These are phyloP conservation scores for Globisporangium cylindrosporum DNA, from an alignment of 352 stramenopile genomes.

Conservation along the genomic window DNA sequence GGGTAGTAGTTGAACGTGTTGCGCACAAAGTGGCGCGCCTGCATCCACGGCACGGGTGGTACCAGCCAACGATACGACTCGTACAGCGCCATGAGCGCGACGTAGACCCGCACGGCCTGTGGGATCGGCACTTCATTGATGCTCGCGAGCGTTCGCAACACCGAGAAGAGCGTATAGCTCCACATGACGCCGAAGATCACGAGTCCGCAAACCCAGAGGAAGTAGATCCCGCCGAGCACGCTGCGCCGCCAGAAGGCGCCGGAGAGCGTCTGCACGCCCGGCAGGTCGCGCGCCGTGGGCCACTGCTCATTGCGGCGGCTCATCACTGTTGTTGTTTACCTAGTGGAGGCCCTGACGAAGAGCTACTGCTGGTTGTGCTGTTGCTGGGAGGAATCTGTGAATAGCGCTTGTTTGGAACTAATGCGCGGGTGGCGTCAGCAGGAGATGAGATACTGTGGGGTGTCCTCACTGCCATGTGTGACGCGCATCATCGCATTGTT, in stretches of 20 bases:
- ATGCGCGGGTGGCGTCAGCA: no score
- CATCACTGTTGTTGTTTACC: not conserved
- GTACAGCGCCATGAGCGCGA: slow-evolving; percentile 37
- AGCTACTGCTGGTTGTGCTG: no score
- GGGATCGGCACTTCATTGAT: slow-evolving; percentile 16
- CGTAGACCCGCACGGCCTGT: slow-evolving; percentile 23
- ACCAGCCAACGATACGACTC: slow-evolving; percentile 39
- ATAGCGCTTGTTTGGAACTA: no score
- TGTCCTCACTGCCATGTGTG: no score
- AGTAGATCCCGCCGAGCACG: slow-evolving; percentile 34
- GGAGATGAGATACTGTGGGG: no score
- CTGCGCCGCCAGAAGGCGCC: slow-evolving; percentile 28
- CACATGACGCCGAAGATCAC: slow-evolving; percentile 20
- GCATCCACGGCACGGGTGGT: slow-evolving; percentile 30
- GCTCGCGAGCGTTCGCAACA: slow-evolving; percentile 17
- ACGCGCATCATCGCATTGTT: no score
- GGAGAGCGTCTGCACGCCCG: slow-evolving; percentile 19
- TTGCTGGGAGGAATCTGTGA: no score
- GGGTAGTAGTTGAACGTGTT: slow-evolving; percentile 27
- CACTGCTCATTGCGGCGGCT: slow-evolving; percentile 4
- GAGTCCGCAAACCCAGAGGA: slow-evolving; percentile 32
- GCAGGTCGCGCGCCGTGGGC: slow-evolving; percentile 4
- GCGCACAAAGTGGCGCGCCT: slow-evolving; percentile 21
- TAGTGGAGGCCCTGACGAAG: no score
- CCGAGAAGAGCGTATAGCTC: slow-evolving; percentile 24